A percentile compares a stretch with the other conserved stretches of the same genome.
These are phyloP conservation scores for Pythium myriotylum DNA, from an alignment of 352 stramenopile species.

Conservation along the genomic window DNA sequence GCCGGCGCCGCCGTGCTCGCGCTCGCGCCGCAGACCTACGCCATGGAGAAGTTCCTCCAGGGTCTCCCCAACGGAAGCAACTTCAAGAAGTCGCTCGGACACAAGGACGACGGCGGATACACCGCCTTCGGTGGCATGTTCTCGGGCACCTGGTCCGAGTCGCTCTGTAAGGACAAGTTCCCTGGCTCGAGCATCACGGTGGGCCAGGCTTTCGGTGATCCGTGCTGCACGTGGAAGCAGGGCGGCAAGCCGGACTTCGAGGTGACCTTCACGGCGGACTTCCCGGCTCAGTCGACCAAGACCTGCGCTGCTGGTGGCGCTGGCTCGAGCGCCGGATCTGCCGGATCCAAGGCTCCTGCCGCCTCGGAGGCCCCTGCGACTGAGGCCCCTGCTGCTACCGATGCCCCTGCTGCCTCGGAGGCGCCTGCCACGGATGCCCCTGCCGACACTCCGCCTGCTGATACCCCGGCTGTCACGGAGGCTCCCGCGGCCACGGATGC, in stretches of 20 bases:
- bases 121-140: constrained; percentile 21
- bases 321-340: neutral
- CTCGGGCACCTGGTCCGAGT: constrained; percentile 18
- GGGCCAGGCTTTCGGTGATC: constrained; percentile 25
- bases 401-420: no score
- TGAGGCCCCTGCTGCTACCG: no score
- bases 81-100: constrained; percentile 24
- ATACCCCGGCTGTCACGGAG: no score
- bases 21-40: constrained; percentile 3
- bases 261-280: constrained; percentile 19
- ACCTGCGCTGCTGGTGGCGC: constrained; percentile 11
- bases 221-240: constrained; percentile 25
- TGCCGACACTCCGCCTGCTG: no score
- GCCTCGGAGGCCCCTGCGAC: no score
- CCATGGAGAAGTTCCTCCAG: constrained; percentile 18
- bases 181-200: constrained; percentile 21
- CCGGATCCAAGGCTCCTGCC: no score
- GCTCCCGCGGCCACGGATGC: neutral
- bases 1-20: constrained; percentile 8
- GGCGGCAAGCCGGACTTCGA: constrained; percentile 13
- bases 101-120: constrained; percentile 14
- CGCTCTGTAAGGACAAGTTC: constrained; percentile 21
- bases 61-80: constrained; percentile 19
- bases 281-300: constrained; percentile 23
- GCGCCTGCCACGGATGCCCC: no score